Base-by-base conservation (phyloP, 106 monocot genomes). In the Dioscorea alata region DNA sequence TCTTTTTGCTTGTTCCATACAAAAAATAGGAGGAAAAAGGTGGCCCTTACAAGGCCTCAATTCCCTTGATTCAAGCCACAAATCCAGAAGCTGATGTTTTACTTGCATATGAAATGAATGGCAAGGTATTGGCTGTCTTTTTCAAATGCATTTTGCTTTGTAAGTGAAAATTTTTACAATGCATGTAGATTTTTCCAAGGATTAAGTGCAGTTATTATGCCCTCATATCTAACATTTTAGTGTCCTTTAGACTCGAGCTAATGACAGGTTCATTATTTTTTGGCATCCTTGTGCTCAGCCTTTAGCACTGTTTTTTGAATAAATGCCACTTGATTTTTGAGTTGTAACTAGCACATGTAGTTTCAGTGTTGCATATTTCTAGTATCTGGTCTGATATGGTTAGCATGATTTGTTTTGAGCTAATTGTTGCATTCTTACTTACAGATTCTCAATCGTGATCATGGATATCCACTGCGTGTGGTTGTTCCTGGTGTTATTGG, bases 81-180 rank as follows among this genome's bases (percentile, higher is more conserved):
- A 82, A 84, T 80, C 91, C 96, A 68, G 82, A 82, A 31, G 79
- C 96, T 71, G 96, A 96, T 92, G 96, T 96, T 22, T 78, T 96
- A 67, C 91, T 96, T 78, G 96, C 91, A 63, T 96, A 96, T 75
- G 96, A 96, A 84, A 96, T 96, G 96, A 96, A 96, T 82, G 89
- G 86, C 49, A 86, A 92, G 96, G 96, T 96, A 73, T 14, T 59
- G 42, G 4, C 42, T 42, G 42, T 42, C 42, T 42, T 42, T 18
- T 19, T 19, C 18, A 8, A 8, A 19, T 51, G 54, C 15, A 54
- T 18, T 19, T 19, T 54, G 54, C 51, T 17, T 51, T 54, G 54
- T 54, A 54, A 4, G 1, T 54, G 54, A 16, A 54, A 5, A 13
- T 18, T 54, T 54, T 18, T 2, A 5, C 5, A 18, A 8, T 54